Evolutionary conservation across 225 moss, liverwort and hornwort genomes (phyloP).

Genomic region (Climacium dendroides): DNA sequence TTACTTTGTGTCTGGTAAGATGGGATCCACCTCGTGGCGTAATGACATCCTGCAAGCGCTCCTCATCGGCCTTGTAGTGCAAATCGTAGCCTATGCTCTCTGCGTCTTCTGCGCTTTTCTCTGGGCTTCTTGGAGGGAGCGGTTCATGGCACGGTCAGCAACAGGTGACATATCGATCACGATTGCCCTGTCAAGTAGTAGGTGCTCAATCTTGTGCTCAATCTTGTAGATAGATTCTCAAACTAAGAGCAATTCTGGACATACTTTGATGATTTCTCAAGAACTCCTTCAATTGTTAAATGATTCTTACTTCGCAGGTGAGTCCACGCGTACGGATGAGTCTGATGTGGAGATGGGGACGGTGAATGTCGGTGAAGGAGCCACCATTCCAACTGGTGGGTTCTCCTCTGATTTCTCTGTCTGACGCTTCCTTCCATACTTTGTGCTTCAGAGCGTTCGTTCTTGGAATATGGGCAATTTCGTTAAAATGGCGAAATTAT

Average conservation of each 20-base stretch:
- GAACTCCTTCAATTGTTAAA: neutral
- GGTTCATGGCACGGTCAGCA: neutral
- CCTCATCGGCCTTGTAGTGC: no score
- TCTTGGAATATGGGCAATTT: no score
- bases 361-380: neutral
- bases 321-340: neutral
- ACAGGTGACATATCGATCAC: neutral
- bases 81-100: accelerated
- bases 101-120: neutral
- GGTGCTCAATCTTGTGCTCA: no score
- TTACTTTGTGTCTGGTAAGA: no score
- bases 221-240: no score
- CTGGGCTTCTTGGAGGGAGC: neutral
- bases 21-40: no score
- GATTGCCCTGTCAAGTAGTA: no score
- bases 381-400: neutral
- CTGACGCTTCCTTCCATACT: neutral
- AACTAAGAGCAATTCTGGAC: neutral
- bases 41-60: no score
- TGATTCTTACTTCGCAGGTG: neutral
- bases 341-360: neutral
- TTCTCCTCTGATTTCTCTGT: neutral
- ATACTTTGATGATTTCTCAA: no score
- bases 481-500: no score
- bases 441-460: neutral